Conservation (phyloP, 202 grass and related monocot genomes). For the Digitaria exilis region DNA sequence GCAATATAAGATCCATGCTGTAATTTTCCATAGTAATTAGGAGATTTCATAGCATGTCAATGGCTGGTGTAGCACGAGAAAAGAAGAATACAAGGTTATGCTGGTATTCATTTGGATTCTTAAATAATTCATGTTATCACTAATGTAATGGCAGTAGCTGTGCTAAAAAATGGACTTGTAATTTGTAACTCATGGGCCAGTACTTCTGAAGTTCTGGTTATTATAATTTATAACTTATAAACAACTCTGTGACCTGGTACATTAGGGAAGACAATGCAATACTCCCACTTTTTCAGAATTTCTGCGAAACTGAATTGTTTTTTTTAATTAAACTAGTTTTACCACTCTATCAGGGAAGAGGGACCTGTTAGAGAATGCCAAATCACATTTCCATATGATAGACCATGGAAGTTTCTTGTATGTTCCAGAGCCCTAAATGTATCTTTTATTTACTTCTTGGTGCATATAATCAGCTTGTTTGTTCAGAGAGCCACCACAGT, state of each 20-base stretch:
- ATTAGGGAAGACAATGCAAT: neutral
- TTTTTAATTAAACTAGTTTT: constrained; percentile 6
- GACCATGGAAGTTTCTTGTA: constrained; percentile 18
- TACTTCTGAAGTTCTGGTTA: neutral
- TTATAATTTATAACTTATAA: no score
- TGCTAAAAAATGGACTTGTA: no score
- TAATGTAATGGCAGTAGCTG: no score
- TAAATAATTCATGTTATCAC: neutral
- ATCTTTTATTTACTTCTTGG: neutral
- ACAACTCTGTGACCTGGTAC: neutral
- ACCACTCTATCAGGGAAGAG: neutral
- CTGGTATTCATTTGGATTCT: neutral
- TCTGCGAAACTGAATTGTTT: neutral
- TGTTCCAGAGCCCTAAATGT: constrained; percentile 1
- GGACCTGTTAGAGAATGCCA: constrained; percentile 9
- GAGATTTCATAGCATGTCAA: constrained; percentile 1
- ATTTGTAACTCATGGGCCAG: neutral
- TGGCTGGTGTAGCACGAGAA: constrained; percentile 16
- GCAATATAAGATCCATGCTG: constrained; percentile 15
- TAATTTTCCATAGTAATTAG: neutral
- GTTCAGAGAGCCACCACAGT: neutral
- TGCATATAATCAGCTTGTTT: constrained; percentile 26
- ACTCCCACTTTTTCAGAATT: neutral
- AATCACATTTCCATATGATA: neutral
- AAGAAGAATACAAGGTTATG: constrained; percentile 24